Evolutionary conservation across 2,329 filamentous ascomycete species (phyloP).

Genomic region (Talaromyces sp.): DNA sequence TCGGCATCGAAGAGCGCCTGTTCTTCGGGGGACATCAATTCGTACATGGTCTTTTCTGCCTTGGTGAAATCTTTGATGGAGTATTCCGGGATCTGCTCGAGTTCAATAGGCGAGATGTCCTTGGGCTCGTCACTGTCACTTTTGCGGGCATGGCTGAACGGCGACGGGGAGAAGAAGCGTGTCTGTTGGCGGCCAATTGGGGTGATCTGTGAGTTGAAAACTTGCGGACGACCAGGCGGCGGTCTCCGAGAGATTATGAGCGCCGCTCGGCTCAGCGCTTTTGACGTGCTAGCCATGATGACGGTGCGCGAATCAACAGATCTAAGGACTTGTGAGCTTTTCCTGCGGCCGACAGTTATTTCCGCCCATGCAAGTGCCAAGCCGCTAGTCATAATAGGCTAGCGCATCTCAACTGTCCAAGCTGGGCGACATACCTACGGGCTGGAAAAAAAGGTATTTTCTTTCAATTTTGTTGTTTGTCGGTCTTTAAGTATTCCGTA

Average conservation of each 20-base stretch:
- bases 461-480: background rate
- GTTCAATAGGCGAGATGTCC: slow-evolving; percentile 23
- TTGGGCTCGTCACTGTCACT: slow-evolving; percentile 20
- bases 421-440: background rate
- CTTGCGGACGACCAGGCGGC: slow-evolving; percentile 12
- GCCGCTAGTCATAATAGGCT: background rate
- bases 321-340: slow-evolving; percentile 14
- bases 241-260: slow-evolving; percentile 26
- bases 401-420: background rate
- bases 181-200: slow-evolving; percentile 9
- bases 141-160: slow-evolving; percentile 27
- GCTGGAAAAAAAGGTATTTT: background rate
- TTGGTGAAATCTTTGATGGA: slow-evolving; percentile 28
- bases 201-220: slow-evolving; percentile 11
- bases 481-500: background rate
- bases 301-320: background rate
- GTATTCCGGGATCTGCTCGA: slow-evolving; percentile 28
- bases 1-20: slow-evolving; percentile 30
- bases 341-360: slow-evolving; percentile 8
- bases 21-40: slow-evolving; percentile 32
- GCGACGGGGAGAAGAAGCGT: slow-evolving; percentile 31
- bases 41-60: slow-evolving; percentile 32
- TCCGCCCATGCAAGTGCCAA: background rate
- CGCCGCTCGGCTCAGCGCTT: slow-evolving; percentile 33
- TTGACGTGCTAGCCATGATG: slow-evolving; percentile 33